These are phyloP conservation scores for Bretziella fagacearum DNA, from an alignment of 2,329 filamentous ascomycete genomes.

Conservation along the genomic window DNA sequence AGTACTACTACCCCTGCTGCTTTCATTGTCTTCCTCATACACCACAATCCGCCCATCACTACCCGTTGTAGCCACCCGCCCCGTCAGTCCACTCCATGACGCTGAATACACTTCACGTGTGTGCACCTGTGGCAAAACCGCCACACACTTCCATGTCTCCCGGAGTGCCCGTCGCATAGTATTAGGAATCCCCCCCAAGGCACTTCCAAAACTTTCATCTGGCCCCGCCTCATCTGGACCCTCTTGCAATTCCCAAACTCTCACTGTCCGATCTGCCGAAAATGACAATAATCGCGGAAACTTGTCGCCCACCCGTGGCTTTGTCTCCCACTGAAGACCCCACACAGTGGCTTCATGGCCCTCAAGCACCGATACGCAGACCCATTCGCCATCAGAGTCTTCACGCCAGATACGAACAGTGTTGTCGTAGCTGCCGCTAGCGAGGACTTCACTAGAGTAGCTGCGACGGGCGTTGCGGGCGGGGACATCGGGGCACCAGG, in stretches of 20 bases:
- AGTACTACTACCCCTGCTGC: background rate
- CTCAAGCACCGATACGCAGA: conserved; percentile 64
- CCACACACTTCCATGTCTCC: conserved; percentile 71
- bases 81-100: conserved; percentile 63
- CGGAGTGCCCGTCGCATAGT: conserved; percentile 65
- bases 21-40: conserved; percentile 45
- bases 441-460: conserved; percentile 55
- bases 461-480: conserved; percentile 29
- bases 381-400: conserved; percentile 81
- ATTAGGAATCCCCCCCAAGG: conserved; percentile 46
- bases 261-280: conserved; percentile 65
- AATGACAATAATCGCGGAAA: conserved; percentile 59
- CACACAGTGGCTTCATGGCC: conserved; percentile 80
- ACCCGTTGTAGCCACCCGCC: conserved; percentile 70
- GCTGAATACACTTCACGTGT: conserved; percentile 70
- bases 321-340: conserved; percentile 58
- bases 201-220: conserved; percentile 31
- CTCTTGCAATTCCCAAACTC: conserved; percentile 56
- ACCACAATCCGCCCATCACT: conserved; percentile 71
- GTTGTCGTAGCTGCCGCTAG: conserved; percentile 87
- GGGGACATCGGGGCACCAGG: conserved; percentile 64
- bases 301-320: conserved; percentile 22
- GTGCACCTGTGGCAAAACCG: conserved; percentile 57
- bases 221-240: conserved; percentile 22
- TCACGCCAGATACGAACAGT: conserved; percentile 78